Conservation (phyloP, 495 filamentous ascomycete species). For the Acidomyces sp. region DNA sequence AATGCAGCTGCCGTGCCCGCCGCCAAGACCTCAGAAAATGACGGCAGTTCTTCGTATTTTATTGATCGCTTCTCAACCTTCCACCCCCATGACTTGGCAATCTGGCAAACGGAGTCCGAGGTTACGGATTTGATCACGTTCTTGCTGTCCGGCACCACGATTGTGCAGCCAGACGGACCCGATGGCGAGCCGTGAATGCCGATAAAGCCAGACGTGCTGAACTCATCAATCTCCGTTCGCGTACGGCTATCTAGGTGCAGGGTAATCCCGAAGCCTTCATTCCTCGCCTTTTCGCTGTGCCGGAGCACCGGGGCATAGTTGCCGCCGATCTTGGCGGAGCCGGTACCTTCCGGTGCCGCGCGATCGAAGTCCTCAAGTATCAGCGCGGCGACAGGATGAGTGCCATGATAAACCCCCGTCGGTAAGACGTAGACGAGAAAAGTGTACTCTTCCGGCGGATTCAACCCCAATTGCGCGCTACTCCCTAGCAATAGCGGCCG, state of each 20-base stretch:
- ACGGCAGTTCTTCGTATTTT: conserved; percentile 60
- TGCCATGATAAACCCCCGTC: conserved; percentile 29
- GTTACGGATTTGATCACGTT: conserved; percentile 29
- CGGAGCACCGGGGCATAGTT: conserved; percentile 46
- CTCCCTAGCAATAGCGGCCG: conserved; percentile 34
- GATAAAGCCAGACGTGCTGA: conserved; percentile 36
- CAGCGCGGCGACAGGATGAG: conserved; percentile 29
- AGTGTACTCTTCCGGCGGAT: conserved; percentile 27
- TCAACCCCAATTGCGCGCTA: conserved; percentile 26
- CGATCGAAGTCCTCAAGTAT: conserved; percentile 47
- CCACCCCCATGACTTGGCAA: conserved; percentile 25
- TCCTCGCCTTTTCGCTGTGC: conserved; percentile 30
- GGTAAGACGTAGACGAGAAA: conserved; percentile 35
- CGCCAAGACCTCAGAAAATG: conserved; percentile 77
- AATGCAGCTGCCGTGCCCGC: conserved; percentile 86
- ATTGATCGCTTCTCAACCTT: conserved; percentile 36
- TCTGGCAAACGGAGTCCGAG: conserved; percentile 19
- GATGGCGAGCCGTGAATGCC: conserved; percentile 27
- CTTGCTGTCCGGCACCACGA: conserved; percentile 29
- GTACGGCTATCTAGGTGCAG: conserved; percentile 37
- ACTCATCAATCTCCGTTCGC: conserved; percentile 35
- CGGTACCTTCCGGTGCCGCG: conserved; percentile 41
- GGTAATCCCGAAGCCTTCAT: conserved; percentile 35
- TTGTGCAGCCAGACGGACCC: conserved; percentile 13
- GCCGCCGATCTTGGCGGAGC: conserved; percentile 43